Base-by-base conservation (phyloP, 2,329 filamentous ascomycete species). In the Fusarium foetens region DNA sequence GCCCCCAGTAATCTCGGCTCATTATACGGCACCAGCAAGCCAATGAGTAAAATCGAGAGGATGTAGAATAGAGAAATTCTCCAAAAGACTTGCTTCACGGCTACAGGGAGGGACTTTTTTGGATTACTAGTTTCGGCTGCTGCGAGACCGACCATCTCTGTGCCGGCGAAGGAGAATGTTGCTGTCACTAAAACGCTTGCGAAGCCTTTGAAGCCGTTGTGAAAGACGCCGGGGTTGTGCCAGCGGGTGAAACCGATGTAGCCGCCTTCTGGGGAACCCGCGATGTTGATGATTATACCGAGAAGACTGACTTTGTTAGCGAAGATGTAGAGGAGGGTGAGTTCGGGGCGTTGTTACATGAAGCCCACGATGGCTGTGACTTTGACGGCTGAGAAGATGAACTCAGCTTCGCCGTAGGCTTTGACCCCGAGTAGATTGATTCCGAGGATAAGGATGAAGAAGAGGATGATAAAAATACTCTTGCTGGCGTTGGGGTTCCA, bases 31-130 rank as follows among this genome's bases (percentile, higher is more conserved):
- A 98, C 94, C 3, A 97, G 85, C 2, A 97, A 86, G 23, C 95
- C 94, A 63, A 98, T 90, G 4, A 98, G 84, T 14, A 90, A 89
- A 7, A 97, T 87, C 0, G 93, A 93, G 29, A 96, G 90, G 55
- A 97, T 87, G 83, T 97, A 98, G 83, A 98, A 97, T 51, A 97
- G 86, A 6, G 90, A 89, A 77, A 97, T 97, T 73, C 95, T 91
- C 94, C 94, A 97, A 81, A 97, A 97, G 25, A 97, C 94, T 79
- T 97, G 94, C 82, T 97, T 97, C 76, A 96, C 91, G 14, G 95
- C 95, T 1, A 90, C 94, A 0, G 95, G 95, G 1, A 98, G 86
- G 3, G 92, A 93, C 79, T 95, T 93, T 62, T 92, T 88, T 4
- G 93, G 93, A 76, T 94, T 93, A 19, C 87, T 89, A 0, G 92